Evolutionary conservation across 75 land plant genomes (phyloP), one percentile per base, ranked within the genome.

Genomic region (Pinus tabuliformis): DNA sequence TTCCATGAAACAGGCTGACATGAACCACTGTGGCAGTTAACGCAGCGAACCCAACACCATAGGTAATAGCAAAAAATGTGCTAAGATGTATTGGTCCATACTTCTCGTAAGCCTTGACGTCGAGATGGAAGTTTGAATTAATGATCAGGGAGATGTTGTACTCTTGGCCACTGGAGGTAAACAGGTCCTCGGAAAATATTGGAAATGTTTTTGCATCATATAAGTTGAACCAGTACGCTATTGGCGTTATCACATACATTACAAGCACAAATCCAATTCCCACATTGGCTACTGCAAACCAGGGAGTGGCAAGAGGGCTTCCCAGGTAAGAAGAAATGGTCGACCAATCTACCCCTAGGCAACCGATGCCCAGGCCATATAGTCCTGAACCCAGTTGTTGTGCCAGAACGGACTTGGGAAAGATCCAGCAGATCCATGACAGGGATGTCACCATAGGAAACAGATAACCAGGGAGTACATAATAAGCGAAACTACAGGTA

Each of bases 301-400:
- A 83, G 20, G 85, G 85, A 5, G 84, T 49, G 13, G 73, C 85
- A 36, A 83, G 84, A 14, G 85, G 85, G 24, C 85, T 83, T 58
- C 56, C 63, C 16, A 80, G 83, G 28, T 75, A 83, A 13, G 85
- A 68, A 11, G 84, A 76, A 58, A 75, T 75, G 6, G 60, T 56
- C 6, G 83, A 60, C 85, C 85, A 83, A 33, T 83, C 85, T 33
- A 83, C 20, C 58, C 84, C 70, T 16, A 83, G 16, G 22, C 84
- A 62, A 5, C 85, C 85, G 6, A 83, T 28, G 12, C 85, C 85
- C 13, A 83, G 79, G 20, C 85, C 85, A 37, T 58, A 26, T 3
- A 83, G 54, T 18, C 85, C 85, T 13, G 85, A 83, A 17, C 84
- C 84, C 26, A 83, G n/a, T 75, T 83, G 84, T n/a, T 83, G 79